These are phyloP conservation scores for Aphanomyces invadans DNA, from an alignment of 352 stramenopile genomes.

Conservation along the genomic window DNA sequence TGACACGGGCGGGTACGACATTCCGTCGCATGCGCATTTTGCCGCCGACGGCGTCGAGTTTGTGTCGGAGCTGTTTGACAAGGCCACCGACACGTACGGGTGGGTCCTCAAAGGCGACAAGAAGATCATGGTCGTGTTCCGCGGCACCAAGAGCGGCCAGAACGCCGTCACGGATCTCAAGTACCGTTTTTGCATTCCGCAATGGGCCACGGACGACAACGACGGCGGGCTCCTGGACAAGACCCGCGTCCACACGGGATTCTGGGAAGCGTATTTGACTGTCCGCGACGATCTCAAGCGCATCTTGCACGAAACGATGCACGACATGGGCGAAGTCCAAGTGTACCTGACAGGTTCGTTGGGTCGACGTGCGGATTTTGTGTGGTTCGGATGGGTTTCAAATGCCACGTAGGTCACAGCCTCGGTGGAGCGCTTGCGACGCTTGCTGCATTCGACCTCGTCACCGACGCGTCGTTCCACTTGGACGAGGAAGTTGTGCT, in stretches of 20 bases:
- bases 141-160: slow-evolving; percentile 10
- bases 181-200: neutral
- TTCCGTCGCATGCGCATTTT: slow-evolving; percentile 15
- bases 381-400: no score
- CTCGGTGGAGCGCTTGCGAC: slow-evolving; percentile 13
- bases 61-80: slow-evolving; percentile 3
- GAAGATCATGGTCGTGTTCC: slow-evolving; percentile 16
- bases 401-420: neutral
- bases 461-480: slow-evolving; percentile 2
- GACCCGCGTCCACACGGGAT: slow-evolving; percentile 13
- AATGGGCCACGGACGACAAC: neutral
- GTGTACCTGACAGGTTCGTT: slow-evolving; percentile 16
- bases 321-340: slow-evolving; percentile 15
- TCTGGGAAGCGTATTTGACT: slow-evolving; percentile 20
- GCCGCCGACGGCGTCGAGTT: slow-evolving; percentile 6
- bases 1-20: slow-evolving; percentile 1
- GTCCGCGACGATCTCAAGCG: slow-evolving; percentile 11
- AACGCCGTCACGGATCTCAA: slow-evolving; percentile 23
- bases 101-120: slow-evolving; percentile 21
- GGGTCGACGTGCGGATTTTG: no score
- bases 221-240: neutral
- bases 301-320: slow-evolving; percentile 11
- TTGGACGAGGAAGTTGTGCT: slow-evolving; percentile 25
- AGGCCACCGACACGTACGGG: slow-evolving; percentile 20
- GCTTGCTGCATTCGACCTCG: neutral